Evolutionary conservation across 805 yeast species (phyloP), one percentile per base, ranked within the genome.

Genomic region (Starmerella gropengiesseri): DNA sequence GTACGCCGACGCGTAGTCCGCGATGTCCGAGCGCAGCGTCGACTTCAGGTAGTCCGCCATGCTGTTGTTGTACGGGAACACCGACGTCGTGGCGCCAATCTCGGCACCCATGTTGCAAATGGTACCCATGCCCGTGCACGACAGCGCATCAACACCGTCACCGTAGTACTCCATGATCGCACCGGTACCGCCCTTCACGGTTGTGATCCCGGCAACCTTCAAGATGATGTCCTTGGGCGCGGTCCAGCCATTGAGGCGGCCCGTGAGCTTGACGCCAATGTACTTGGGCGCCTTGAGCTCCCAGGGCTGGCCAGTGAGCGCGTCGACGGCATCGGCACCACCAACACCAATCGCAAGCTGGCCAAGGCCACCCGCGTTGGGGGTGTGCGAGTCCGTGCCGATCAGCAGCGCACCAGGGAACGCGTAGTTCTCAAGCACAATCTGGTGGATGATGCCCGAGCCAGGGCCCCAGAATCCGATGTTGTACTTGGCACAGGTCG

Each of bases 91-190:
- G 48, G 96, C 96, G 70, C 97, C 97, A 56, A 87, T 86, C 70
- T 87, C 97, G 55, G 97, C 97, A 73, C 97, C 97, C 97, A 87
- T 87, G 68, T 87, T 87, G 75, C 97, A 87, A 69, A 87, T 87
- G 57, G 97, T 87, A 63, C 93, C 97, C 97, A 87, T 87, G 75
- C 97, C 97, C 40, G 97, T 89, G 68, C 95, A 85, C 39, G 94
- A 82, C 65, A 87, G 79, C 46, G 89, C 74, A 59, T 81, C 75
- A 44, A 87, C 87, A 74, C 97, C 97, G 43, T 79, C 86, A 65
- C 97, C 97, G 60, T 80, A 87, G 72, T 87, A 87, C 71, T 87
- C 97, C 53, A 89, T 93, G 61, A 87, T 86, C 62, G 77, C 77
- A 65, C 97, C 97, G 44, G 97, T 87, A 68, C 97, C 97, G 70